These are phyloP conservation scores for Paecilomyces fulvus DNA, from an alignment of 2,329 filamentous ascomycete species.

Conservation along the genomic window DNA sequence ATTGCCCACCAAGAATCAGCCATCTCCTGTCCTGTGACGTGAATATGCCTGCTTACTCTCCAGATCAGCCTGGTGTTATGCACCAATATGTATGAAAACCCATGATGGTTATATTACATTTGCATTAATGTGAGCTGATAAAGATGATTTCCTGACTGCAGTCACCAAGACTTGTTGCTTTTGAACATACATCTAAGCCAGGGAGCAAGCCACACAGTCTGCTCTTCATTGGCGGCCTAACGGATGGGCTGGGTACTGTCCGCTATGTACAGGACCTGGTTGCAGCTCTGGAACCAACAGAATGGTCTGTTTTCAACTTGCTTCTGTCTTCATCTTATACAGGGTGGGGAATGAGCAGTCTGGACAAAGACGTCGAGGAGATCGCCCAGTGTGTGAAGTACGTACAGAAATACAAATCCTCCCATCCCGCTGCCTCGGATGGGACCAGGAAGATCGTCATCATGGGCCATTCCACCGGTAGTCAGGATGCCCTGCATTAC, in stretches of 20 bases:
- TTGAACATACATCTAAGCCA: conserved; percentile 27
- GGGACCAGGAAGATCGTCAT: conserved; percentile 49
- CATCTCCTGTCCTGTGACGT: background rate
- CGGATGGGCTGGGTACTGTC: conserved; percentile 49
- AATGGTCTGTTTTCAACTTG: conserved; percentile 47
- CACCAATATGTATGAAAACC: conserved; percentile 27
- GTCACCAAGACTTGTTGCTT: conserved; percentile 32
- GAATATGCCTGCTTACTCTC: background rate
- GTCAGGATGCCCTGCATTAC: conserved; percentile 61
- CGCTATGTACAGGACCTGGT: conserved; percentile 46
- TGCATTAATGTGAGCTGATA: background rate
- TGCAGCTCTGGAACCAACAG: conserved; percentile 36
- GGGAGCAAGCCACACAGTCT: conserved; percentile 39
- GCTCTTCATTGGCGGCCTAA: conserved; percentile 52
- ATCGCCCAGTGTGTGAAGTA: conserved; percentile 45
- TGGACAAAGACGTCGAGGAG: conserved; percentile 48
- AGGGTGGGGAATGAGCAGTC: conserved; percentile 46
- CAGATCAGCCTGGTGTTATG: conserved; percentile 20
- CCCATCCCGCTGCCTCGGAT: conserved; percentile 2
- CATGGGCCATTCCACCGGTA: conserved; percentile 63
- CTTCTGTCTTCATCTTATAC: conserved; percentile 45
- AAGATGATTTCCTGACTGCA: conserved; percentile 10
- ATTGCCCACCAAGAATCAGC: background rate
- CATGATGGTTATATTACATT: background rate
- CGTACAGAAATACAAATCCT: conserved; percentile 32